phyloP scores from a whole-genome alignment of 2,329 filamentous ascomycete genomes.

The Penicillium sp. region DNA sequence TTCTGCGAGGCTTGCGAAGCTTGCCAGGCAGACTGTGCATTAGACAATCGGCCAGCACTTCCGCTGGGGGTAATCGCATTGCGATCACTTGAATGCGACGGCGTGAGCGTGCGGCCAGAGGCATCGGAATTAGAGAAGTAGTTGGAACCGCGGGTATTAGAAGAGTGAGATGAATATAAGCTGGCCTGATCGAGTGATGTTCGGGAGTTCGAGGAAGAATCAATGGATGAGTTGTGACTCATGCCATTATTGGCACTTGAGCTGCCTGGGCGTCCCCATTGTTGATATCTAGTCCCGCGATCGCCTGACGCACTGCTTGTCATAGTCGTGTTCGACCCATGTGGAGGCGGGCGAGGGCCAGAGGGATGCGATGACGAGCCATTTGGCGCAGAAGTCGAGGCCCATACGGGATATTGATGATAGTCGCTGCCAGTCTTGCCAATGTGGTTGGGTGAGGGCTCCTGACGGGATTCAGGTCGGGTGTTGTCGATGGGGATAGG shows the following conservation, averaged over 20 bases:
- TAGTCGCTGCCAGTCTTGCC: slow-evolving; percentile 77
- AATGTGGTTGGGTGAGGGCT: slow-evolving; percentile 78
- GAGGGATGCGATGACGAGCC: slow-evolving; percentile 58
- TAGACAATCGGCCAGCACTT: slow-evolving; percentile 32
- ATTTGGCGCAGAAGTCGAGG: slow-evolving; percentile 53
- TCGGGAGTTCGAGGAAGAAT: slow-evolving; percentile 55
- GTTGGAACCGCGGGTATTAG: slow-evolving; percentile 57
- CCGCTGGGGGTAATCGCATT: slow-evolving; percentile 26
- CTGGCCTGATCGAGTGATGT: slow-evolving; percentile 66
- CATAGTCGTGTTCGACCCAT: slow-evolving; percentile 59
- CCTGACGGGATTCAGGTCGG: slow-evolving; percentile 64
- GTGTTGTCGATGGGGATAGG: slow-evolving; percentile 73
- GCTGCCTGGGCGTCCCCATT: slow-evolving; percentile 68
- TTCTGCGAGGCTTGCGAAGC: slow-evolving; percentile 18
- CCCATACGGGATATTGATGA: slow-evolving; percentile 83
- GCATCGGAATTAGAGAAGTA: slow-evolving; percentile 56
- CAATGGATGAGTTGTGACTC: slow-evolving; percentile 60
- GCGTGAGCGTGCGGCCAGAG: slow-evolving; percentile 46
- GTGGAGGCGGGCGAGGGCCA: slow-evolving; percentile 62
- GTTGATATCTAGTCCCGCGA: slow-evolving; percentile 70
- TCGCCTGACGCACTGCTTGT: slow-evolving; percentile 73
- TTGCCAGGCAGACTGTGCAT: slow-evolving; percentile 31
- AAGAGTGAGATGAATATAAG: slow-evolving; percentile 62
- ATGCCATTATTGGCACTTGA: slow-evolving; percentile 55
- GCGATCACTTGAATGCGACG: slow-evolving; percentile 38